Evolutionary conservation across 2,329 filamentous ascomycete species (phyloP).

Genomic region (Xylaria sp.): DNA sequence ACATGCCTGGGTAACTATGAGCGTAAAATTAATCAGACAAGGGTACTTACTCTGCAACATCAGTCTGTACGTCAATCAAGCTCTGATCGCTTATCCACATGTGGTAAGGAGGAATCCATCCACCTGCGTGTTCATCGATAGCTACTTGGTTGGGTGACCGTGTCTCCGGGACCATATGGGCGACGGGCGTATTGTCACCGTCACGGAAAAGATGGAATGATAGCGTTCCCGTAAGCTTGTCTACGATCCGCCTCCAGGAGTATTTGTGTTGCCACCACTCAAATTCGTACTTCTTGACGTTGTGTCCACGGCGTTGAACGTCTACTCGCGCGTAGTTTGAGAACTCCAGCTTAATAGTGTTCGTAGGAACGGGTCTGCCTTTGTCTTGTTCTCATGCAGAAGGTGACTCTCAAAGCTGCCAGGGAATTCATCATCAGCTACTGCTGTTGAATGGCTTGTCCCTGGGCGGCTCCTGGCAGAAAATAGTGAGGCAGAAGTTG

Average conservation of each 20-base stretch:
- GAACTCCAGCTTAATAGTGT: constrained; percentile 89
- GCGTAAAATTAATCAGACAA: constrained; percentile 8
- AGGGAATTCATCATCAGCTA: constrained; percentile 42
- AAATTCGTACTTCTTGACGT: constrained; percentile 82
- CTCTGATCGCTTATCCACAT: constrained; percentile 85
- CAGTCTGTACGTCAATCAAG: constrained; percentile 72
- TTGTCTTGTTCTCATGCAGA: constrained; percentile 41
- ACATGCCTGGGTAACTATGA: neutral
- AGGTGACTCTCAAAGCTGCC: constrained; percentile 37
- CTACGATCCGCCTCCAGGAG: constrained; percentile 77
- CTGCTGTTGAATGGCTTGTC: constrained; percentile 44
- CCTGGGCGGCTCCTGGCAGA: constrained; percentile 42
- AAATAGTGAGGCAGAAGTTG: constrained; percentile 43
- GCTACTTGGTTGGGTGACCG: constrained; percentile 72
- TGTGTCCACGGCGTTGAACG: constrained; percentile 71
- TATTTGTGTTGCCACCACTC: constrained; percentile 92
- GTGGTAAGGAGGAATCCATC: constrained; percentile 88
- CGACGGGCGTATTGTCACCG: constrained; percentile 67
- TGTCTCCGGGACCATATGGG: constrained; percentile 83
- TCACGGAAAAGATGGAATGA: constrained; percentile 81
- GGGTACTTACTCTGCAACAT: constrained; percentile 80
- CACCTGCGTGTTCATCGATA: constrained; percentile 77
- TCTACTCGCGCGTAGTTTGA: constrained; percentile 96
- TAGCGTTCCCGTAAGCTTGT: constrained; percentile 70
- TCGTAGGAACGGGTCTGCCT: constrained; percentile 61